These are phyloP conservation scores for Fistulifera solaris DNA, from an alignment of 108 stramenopile species.

Conservation along the genomic window DNA sequence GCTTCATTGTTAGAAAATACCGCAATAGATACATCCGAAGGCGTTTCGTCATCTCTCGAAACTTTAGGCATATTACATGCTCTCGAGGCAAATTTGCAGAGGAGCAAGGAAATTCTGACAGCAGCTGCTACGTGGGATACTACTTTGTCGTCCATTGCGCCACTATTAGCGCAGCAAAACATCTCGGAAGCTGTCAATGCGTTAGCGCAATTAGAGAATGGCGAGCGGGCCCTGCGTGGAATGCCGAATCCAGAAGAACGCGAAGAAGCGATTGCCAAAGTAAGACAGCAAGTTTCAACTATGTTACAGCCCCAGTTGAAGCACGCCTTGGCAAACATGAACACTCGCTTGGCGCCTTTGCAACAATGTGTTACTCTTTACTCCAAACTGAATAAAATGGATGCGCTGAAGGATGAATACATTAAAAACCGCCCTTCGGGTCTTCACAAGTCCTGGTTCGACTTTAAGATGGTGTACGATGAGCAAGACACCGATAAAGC, in stretches of 20 bases:
- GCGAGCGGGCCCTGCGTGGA: constrained; percentile 55
- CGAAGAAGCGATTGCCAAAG: constrained; percentile 28
- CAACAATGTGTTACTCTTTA: constrained; percentile 74
- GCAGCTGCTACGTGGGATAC: constrained; percentile 77
- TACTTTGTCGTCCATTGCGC: constrained; percentile 46
- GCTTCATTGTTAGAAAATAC: constrained; percentile 32
- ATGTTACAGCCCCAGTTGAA: constrained; percentile 62
- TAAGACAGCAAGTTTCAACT: constrained; percentile 52
- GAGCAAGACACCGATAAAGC: constrained; percentile 4
- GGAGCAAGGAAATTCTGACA: constrained; percentile 53
- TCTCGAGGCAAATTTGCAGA: constrained; percentile 47
- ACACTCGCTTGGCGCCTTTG: constrained; percentile 60
- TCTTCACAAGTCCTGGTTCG: constrained; percentile 69
- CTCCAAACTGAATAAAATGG: constrained; percentile 53
- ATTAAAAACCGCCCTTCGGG: constrained; percentile 55
- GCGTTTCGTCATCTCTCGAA: constrained; percentile 43
- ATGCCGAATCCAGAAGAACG: constrained; percentile 67
- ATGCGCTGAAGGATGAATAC: constrained; percentile 68
- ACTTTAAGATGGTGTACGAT: constrained; percentile 15
- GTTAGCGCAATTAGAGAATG: constrained; percentile 43
- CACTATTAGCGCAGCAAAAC: constrained; percentile 43
- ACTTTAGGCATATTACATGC: constrained; percentile 65
- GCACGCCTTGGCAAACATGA: constrained; percentile 65
- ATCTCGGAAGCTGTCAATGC: constrained; percentile 55
- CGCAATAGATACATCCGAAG: constrained; percentile 11